Evolutionary conservation across 108 stramenopile genomes (phyloP).

Genomic region (Skeletonema potamos): DNA sequence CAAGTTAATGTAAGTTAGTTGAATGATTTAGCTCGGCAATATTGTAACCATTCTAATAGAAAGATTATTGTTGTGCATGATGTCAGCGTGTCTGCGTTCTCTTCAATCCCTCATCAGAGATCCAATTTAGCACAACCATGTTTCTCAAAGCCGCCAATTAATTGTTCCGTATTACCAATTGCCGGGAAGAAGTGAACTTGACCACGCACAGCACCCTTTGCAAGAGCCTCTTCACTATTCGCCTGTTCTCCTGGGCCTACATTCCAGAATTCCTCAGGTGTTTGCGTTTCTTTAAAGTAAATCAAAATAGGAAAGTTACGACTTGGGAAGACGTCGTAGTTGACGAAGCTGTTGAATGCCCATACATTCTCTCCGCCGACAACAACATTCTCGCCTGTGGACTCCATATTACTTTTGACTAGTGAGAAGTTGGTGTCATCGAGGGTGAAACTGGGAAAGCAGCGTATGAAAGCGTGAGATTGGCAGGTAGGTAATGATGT

Average conservation of each 20-base stretch:
- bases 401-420: slow-evolving; percentile 40
- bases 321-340: slow-evolving; percentile 35
- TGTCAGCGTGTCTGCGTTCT: not conserved
- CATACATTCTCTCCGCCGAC: slow-evolving; percentile 66
- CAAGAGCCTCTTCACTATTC: slow-evolving; percentile 40
- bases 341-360: slow-evolving; percentile 31
- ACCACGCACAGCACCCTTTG: slow-evolving; percentile 49
- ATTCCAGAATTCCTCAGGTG: slow-evolving; percentile 54
- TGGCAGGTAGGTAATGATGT: too few relatives aligned
- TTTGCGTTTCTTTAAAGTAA: slow-evolving; percentile 80
- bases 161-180: slow-evolving; percentile 47
- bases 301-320: slow-evolving; percentile 64
- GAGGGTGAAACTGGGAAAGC: slow-evolving; percentile 59
- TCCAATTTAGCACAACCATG: slow-evolving; percentile 46
- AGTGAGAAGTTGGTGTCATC: slow-evolving; percentile 59
- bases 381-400: slow-evolving; percentile 63
- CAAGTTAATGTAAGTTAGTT: too few relatives aligned
- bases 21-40: not conserved
- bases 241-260: slow-evolving; percentile 44
- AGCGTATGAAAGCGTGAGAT: too few relatives aligned
- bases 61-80: not conserved
- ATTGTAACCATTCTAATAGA: not conserved
- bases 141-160: slow-evolving; percentile 36
- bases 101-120: not conserved
- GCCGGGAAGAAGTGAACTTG: slow-evolving; percentile 68